Conservation (phyloP, 2,329 filamentous ascomycete species). For the Fusarium tjaetaba region DNA sequence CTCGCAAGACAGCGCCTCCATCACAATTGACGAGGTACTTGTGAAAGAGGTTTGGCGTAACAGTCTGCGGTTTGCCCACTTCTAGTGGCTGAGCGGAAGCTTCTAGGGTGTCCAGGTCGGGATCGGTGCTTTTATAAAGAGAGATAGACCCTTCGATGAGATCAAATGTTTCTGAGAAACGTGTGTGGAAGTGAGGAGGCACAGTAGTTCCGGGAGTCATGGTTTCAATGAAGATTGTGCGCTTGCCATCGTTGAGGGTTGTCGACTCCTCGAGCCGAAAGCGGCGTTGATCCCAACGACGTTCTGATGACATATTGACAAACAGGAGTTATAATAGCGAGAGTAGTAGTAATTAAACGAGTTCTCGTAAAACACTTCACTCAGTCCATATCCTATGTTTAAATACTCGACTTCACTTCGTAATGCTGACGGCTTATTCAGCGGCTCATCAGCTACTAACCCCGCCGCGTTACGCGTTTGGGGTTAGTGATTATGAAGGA, state of each 20-base stretch:
- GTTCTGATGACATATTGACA: neutral
- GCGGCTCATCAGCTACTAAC: neutral
- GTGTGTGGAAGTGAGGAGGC: neutral
- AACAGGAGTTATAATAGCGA: fast-evolving
- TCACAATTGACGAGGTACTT: neutral
- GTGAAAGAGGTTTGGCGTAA: neutral
- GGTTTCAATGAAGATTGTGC: slow-evolving; percentile 1
- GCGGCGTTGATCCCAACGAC: slow-evolving; percentile 10
- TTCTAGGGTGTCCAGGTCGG: neutral
- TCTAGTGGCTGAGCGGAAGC: neutral
- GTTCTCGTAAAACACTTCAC: fast-evolving
- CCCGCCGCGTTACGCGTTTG: neutral
- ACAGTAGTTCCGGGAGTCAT: slow-evolving; percentile 8
- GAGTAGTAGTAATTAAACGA: neutral
- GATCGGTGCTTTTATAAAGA: neutral
- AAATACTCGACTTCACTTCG: neutral
- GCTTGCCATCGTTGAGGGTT: slow-evolving; percentile 1
- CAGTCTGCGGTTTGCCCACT: neutral
- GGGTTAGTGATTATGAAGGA: neutral
- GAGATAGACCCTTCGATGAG: neutral
- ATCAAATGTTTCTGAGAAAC: neutral
- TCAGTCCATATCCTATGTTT: neutral
- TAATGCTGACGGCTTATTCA: neutral
- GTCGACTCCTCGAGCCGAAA: slow-evolving; percentile 3
- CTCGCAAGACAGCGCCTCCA: neutral